Evolutionary conservation across 495 filamentous ascomycete species (phyloP).

Genomic region (Xylaria cubensis): DNA sequence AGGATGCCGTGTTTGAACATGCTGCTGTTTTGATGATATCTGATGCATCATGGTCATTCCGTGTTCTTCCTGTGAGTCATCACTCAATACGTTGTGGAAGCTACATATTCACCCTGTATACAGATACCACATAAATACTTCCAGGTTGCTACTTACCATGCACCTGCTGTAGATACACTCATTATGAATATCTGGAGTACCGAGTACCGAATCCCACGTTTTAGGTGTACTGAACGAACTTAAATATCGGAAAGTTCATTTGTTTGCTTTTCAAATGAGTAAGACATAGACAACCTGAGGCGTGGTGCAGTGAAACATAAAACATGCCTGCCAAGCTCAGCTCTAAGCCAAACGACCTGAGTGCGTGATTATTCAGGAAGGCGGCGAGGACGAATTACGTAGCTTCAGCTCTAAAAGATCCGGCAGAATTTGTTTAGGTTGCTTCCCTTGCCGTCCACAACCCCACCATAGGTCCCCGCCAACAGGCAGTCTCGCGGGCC

Average conservation of each 20-base stretch:
- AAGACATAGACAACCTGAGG: too few relatives aligned
- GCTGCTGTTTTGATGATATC: not conserved
- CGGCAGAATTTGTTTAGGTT: not conserved
- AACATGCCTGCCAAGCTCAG: too few relatives aligned
- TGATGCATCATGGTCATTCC: not conserved
- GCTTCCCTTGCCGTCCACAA: not conserved
- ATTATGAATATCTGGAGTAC: not conserved
- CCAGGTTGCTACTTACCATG: not conserved
- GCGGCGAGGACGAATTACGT: constrained; percentile 1
- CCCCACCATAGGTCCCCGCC: constrained; percentile 4
- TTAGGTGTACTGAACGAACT: not conserved
- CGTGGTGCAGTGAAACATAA: too few relatives aligned
- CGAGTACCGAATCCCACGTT: not conserved
- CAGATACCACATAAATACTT: not conserved
- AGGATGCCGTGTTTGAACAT: not conserved
- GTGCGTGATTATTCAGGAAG: not conserved
- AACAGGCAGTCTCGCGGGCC: not conserved
- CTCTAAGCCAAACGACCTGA: too few relatives aligned
- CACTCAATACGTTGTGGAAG: not conserved
- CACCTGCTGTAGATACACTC: not conserved
- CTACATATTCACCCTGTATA: not conserved
- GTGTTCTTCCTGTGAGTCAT: not conserved
- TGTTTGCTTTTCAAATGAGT: too few relatives aligned
- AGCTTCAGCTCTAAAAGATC: not conserved
- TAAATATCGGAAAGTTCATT: not conserved